Conservation (phyloP, 139 green algal species). For the Closterium sp. region DNA sequence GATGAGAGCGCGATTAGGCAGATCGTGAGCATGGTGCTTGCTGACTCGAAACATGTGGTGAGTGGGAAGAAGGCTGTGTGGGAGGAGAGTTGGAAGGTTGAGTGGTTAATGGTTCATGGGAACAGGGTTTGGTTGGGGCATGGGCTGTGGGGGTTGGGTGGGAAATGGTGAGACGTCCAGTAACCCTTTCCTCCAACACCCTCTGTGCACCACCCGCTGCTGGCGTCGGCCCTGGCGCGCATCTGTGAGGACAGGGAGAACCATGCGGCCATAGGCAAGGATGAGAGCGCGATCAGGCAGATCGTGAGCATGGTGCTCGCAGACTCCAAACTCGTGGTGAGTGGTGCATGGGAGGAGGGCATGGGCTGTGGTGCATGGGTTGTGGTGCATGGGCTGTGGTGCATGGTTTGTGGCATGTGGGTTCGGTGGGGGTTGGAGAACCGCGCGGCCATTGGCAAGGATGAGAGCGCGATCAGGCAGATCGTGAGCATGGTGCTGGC, state of each 20-base stretch:
- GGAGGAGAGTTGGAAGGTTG: too few relatives aligned
- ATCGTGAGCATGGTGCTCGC: slow-evolving; percentile 82
- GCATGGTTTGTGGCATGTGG: too few relatives aligned
- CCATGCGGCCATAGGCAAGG: slow-evolving; percentile 71
- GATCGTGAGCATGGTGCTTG: slow-evolving; percentile 83
- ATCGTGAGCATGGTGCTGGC: slow-evolving; percentile 81
- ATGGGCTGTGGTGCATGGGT: too few relatives aligned
- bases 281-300: slow-evolving; percentile 85
- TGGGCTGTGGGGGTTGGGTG: too few relatives aligned
- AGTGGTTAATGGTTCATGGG: too few relatives aligned
- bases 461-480: slow-evolving; percentile 84
- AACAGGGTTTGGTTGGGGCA: too few relatives aligned
- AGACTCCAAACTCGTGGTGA: slow-evolving; percentile 67
- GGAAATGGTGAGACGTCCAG: too few relatives aligned
- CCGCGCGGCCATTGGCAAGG: too few relatives aligned
- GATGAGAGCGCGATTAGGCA: slow-evolving; percentile 85
- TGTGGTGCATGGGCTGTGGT: too few relatives aligned
- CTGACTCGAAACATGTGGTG: slow-evolving; percentile 68
- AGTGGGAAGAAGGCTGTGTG: not conserved
- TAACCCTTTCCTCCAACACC: too few relatives aligned
- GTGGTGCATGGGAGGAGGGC: not conserved
- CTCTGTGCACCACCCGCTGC: slow-evolving; percentile 64
- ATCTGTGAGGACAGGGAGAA: slow-evolving; percentile 70
- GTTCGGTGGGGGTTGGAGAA: too few relatives aligned
- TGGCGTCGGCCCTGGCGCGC: slow-evolving; percentile 73